These are phyloP conservation scores for Euphorbia celastroides DNA, from an alignment of 441 rosid species.

Conservation along the genomic window DNA sequence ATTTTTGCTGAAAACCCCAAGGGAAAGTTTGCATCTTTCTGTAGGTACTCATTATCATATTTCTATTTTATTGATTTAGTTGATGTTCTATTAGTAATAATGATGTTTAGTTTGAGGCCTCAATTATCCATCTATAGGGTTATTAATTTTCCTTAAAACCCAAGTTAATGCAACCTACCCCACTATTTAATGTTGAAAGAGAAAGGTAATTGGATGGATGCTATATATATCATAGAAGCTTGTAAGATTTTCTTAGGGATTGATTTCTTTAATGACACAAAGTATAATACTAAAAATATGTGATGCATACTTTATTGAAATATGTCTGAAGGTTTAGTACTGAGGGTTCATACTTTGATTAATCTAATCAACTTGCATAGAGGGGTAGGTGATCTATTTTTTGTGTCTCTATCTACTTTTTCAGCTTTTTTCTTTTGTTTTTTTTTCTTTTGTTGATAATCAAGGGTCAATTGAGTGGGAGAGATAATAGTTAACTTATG, in stretches of 20 bases:
- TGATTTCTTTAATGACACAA: not conserved
- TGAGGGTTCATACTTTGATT: not conserved
- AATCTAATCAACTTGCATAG: not conserved
- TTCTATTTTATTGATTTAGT: not conserved
- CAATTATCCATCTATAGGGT: not conserved
- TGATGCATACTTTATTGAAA: not conserved
- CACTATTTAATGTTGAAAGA: constrained; percentile 5
- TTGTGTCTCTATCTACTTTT: not conserved
- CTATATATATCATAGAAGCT: not conserved
- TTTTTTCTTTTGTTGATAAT: not conserved
- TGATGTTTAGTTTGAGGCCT: not conserved
- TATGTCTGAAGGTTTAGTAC: not conserved
- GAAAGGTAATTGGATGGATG: constrained; percentile 14
- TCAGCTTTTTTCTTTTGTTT: not conserved
- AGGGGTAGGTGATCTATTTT: constrained; percentile 1
- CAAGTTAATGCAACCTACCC: not conserved
- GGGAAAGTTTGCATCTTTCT: constrained; percentile 2
- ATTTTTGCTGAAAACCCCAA: not conserved
- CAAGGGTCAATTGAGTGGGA: not conserved
- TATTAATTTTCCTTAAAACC: not conserved
- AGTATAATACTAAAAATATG: not conserved
- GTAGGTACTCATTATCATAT: not conserved
- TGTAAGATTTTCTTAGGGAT: not conserved
- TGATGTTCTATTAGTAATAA: not conserved
- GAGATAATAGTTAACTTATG: not conserved